Conservation (phyloP, 2,329 filamentous ascomycete species). For the Beauveria pseudobassiana region DNA sequence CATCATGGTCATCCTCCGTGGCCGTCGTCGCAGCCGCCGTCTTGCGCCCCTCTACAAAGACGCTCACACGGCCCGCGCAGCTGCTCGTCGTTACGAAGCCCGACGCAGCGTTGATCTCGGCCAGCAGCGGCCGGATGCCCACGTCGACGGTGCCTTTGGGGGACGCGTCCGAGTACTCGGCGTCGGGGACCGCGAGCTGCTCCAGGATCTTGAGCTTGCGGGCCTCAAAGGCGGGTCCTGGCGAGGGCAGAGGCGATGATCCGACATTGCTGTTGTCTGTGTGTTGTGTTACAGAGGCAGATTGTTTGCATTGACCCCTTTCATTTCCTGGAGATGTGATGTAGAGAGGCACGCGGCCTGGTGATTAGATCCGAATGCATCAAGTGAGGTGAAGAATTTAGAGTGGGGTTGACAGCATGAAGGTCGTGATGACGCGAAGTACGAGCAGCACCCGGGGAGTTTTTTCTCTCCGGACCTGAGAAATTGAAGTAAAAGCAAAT, state of each 20-base stretch:
- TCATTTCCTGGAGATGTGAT: background rate
- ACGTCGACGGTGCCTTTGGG: constrained; percentile 84
- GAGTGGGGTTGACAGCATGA: background rate
- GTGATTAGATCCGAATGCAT: background rate
- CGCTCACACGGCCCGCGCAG: constrained; percentile 78
- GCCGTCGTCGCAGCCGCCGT: constrained; percentile 1
- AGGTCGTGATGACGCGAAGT: no score
- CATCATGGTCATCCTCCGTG: background rate
- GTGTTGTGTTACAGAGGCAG: background rate
- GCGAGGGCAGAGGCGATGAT: constrained; percentile 19
- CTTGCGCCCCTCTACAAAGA: constrained; percentile 76
- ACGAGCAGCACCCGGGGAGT: no score
- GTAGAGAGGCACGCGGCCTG: background rate
- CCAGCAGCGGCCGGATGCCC: constrained; percentile 69
- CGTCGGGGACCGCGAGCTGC: constrained; percentile 59
- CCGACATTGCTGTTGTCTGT: background rate
- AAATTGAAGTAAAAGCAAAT: no score
- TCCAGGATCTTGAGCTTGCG: constrained; percentile 69
- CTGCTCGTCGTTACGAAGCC: constrained; percentile 89
- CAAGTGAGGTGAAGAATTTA: background rate
- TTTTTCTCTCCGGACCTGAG: no score
- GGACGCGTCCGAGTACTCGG: constrained; percentile 72
- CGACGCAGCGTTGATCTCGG: constrained; percentile 64
- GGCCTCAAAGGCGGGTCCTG: constrained; percentile 36
- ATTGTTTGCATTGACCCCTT: no score